Conservation (phyloP, 768 basidiomycete species). For the Podaxis sp. region DNA sequence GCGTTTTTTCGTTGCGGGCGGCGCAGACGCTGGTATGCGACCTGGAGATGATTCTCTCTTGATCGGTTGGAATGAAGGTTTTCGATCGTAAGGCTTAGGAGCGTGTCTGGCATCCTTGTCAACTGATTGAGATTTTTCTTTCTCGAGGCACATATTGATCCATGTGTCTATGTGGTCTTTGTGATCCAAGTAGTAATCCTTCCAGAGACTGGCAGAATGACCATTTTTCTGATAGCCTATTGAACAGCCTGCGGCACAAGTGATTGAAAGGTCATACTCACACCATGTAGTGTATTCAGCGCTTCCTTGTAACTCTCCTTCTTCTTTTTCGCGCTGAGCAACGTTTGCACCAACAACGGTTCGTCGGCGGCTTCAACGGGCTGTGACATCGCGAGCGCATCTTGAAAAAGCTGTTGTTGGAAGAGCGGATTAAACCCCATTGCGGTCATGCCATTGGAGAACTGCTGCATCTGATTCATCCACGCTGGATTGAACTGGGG, state of each 20-base stretch:
- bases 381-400: slow-evolving; percentile 49
- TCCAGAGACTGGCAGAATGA: slow-evolving; percentile 66
- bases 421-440: slow-evolving; percentile 41
- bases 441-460: slow-evolving; percentile 28
- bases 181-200: slow-evolving; percentile 77
- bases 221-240: slow-evolving; percentile 37
- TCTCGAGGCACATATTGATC: slow-evolving; percentile 34
- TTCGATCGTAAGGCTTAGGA: slow-evolving; percentile 7
- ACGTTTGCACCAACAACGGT: slow-evolving; percentile 49
- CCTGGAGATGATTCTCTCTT: slow-evolving; percentile 20
- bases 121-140: slow-evolving; percentile 20
- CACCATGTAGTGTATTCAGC: slow-evolving; percentile 65
- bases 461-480: slow-evolving; percentile 33
- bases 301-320: slow-evolving; percentile 60
- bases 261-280: slow-evolving; percentile 30
- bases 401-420: slow-evolving; percentile 55
- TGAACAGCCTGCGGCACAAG: slow-evolving; percentile 18
- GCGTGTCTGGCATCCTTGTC: slow-evolving; percentile 12
- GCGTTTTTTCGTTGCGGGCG: slow-evolving; percentile 6
- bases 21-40: slow-evolving; percentile 3
- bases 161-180: slow-evolving; percentile 55
- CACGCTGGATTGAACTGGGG: slow-evolving; percentile 33
- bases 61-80: slow-evolving; percentile 7
- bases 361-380: slow-evolving; percentile 61
- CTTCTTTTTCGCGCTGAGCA: slow-evolving; percentile 37